Evolutionary conservation across 1,284 basidiomycete genomes (phyloP), one percentile per base, ranked within the genome.

Genomic region (Singerocomus rubriflavus): DNA sequence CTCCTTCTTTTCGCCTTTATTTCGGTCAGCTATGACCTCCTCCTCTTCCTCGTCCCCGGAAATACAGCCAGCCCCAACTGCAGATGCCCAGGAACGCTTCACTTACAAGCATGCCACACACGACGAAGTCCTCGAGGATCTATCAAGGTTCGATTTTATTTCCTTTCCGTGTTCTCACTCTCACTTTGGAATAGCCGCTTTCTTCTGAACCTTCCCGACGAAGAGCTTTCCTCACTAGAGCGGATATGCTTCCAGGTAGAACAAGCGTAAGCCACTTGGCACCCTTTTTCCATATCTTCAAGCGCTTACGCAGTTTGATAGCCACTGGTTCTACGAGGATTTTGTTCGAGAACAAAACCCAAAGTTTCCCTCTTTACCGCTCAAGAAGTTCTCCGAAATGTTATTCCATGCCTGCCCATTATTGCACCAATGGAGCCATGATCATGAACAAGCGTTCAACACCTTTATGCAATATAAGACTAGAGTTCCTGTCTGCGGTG

Each of bases 241-340:
- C 84, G 97, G 56, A 86, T 99, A 64, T 98, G 93, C 73, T 99
- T 99, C 74, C 97, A 99, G 73, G 93, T 98, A 52, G 97, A 99
- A 73, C 95, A 98, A 80, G 97, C 97, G 91, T 97, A 69, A 64
- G 92, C 69, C 31, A 37, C 46, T 57, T 30, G 40, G 51, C 34
- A 50, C 45, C 53, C 56, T 44, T 56, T 54, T 42, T 26, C 38
- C 13, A 12, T 33, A 35, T 39, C 29, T 46, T 50, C 47, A 12
- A 33, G 27, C 46, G 45, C 50, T 53, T 33, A 58, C 54, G 37
- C 50, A 62, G 46, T 31, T 50, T 9, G 50, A 27, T 66, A 97
- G 94, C 16, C 96, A 99, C 70, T 99, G 97, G 97, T 99, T 94
- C 72, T 99, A 99, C 67, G 96, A 99, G 74, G 97, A 99, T 71